Evolutionary conservation across 441 rosid species (phyloP), one percentile per base, ranked within the genome.

Genomic region (Gossypium davidsonii): DNA sequence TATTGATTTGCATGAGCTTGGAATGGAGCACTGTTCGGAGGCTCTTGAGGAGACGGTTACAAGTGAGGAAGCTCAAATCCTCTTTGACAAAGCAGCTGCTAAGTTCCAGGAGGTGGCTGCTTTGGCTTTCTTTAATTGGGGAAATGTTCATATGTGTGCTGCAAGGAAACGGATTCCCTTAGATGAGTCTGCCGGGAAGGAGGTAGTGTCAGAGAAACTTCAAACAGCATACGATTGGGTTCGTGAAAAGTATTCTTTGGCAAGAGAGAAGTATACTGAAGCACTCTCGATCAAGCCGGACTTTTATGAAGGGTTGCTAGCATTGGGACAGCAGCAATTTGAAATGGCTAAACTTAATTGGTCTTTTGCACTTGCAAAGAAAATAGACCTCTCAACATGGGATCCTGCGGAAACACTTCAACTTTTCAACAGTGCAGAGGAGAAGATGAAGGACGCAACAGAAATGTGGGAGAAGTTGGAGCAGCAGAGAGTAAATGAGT

Each of bases 31-130:
- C n/a, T 92, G 98, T 78, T 86, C 98, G 1, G 97, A 92, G 87
- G 97, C 98, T 4, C 84, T 94, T 2, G 97, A 94, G 85, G 97
- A 94, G 82, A 86, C 96, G 0, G 93, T 94, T 15, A 92, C 97
- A 0, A 88, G 96, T 12, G 96, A 92, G 76, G 87, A 87, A 78
- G 98, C 99, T 78, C 99, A 92, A 68, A 81, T 69, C 28, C 90
- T 94, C 3, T 92, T 94, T 11, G 95, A 91, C 34, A 89, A 87
- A 82, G 99, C 99, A 80, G 87, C 98, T 58, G 79, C 88, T 2
- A 94, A 94, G 75, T 94, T 91, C 80, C 97, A 94, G 79, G 99
- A 92, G 84, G 98, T 94, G 34, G 97, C 98, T 72, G 98, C 99
- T 20, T 77, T 94, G 71, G 97, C 97, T 63, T 90, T 87, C 85